These are phyloP conservation scores for Bryopsis sp. DNA, from an alignment of 139 green algal species.

Conservation along the genomic window DNA sequence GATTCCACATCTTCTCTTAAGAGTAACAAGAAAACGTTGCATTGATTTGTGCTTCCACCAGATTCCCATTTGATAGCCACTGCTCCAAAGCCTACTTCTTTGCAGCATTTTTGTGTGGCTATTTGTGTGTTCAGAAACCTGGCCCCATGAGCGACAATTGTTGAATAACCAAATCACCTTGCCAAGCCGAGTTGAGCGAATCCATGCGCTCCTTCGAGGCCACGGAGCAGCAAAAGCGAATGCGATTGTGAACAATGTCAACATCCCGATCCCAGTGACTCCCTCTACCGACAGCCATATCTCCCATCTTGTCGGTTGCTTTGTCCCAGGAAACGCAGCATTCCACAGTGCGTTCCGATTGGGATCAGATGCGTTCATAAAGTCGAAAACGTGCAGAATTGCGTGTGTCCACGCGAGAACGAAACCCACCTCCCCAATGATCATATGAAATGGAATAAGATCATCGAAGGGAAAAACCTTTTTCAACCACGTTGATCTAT, in stretches of 20 bases:
- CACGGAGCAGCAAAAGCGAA: neutral
- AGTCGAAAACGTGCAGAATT: neutral
- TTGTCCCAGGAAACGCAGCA: neutral
- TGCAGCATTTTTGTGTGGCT: neutral
- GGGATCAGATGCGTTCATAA: conserved; percentile 6
- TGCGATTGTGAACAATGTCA: conserved; percentile 8
- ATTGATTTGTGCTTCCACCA: too few species aligned
- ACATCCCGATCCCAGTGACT: conserved; percentile 7
- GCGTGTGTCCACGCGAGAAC: conserved; percentile 5
- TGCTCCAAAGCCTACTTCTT: too few species aligned
- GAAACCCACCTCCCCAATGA: conserved; percentile 17
- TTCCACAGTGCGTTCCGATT: neutral
- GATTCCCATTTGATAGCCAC: too few species aligned
- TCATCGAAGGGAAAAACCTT: conserved; percentile 20
- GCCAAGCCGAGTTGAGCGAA: neutral
- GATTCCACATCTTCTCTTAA: neutral
- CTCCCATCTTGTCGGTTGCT: neutral
- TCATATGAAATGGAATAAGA: conserved; percentile 17
- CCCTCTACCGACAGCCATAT: neutral
- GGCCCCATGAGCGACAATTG: neutral
- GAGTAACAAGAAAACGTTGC: too few species aligned
- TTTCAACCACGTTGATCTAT: conserved; percentile 15
- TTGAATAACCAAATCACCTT: neutral
- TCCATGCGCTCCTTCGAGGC: neutral
- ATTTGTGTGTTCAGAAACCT: conserved; percentile 7